phyloP scores from a whole-genome alignment of 1,284 basidiomycete species.

The Moesziomyces globuligerus region DNA sequence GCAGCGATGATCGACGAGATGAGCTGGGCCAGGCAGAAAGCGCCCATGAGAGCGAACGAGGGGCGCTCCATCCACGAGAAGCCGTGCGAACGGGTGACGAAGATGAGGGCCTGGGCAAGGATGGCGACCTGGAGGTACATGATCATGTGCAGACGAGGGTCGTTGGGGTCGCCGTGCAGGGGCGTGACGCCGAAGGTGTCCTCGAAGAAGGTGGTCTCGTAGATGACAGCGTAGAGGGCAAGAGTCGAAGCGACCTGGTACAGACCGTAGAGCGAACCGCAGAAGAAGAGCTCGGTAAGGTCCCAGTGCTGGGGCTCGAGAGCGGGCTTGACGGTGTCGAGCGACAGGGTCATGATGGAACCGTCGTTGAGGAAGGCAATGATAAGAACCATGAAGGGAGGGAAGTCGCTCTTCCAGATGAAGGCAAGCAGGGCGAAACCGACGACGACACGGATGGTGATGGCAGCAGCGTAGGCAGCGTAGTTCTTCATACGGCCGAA shows the following conservation, averaged over 20 bases:
- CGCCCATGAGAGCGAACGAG: conserved; percentile 84
- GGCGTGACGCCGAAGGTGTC: conserved; percentile 79
- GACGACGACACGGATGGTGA: conserved; percentile 97
- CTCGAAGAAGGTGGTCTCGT: conserved; percentile 90
- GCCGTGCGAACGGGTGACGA: conserved; percentile 92
- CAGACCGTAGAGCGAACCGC: conserved; percentile 91
- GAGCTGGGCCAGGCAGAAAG: conserved; percentile 92
- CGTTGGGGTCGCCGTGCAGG: conserved; percentile 69
- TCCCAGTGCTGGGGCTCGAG: conserved; percentile 91
- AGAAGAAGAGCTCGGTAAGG: conserved; percentile 93
- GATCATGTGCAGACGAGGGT: conserved; percentile 72
- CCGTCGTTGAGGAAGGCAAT: conserved; percentile 97
- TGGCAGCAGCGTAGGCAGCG: conserved; percentile 83
- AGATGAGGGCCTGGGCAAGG: conserved; percentile 97
- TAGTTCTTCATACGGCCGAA: conserved; percentile 99
- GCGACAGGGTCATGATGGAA: conserved; percentile 96
- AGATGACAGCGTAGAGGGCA: conserved; percentile 76
- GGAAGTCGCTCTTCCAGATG: conserved; percentile 96
- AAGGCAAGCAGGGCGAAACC: conserved; percentile 96
- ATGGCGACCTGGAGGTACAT: conserved; percentile 93
- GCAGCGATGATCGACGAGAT: conserved; percentile 94
- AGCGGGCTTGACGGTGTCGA: conserved; percentile 94
- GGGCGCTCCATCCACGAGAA: conserved; percentile 99
- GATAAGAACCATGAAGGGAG: conserved; percentile 98
- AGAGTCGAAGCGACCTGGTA: conserved; percentile 90